Percentiles rank a stretch among this genome's conserved stretches.
phyloP scores from a whole-genome alignment of 306 rosid genomes.

The Vicia villosa region DNA sequence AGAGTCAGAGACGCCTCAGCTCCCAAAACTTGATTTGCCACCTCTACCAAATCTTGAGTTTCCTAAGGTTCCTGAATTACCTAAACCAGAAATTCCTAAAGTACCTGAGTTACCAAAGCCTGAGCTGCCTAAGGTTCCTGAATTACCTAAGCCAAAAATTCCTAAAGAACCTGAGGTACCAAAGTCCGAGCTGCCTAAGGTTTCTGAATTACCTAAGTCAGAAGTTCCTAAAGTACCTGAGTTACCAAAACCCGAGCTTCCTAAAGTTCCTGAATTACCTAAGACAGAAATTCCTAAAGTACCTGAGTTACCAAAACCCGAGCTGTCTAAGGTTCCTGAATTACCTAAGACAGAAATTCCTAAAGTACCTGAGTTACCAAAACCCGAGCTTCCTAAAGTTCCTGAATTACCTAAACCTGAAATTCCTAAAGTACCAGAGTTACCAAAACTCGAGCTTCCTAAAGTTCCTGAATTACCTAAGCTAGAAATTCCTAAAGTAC shows the following conservation, averaged over 20 bases:
- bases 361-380: not conserved
- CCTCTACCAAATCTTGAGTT: not conserved
- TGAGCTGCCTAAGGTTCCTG: not conserved
- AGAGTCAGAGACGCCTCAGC: constrained; percentile 29
- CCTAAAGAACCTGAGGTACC: not conserved
- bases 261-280: not conserved
- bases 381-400: no score
- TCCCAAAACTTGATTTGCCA: constrained; percentile 33
- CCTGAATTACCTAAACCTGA: not conserved
- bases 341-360: not conserved
- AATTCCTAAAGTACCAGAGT: no score
- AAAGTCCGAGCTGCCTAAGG: not conserved
- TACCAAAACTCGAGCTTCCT: not conserved
- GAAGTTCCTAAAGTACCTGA: not conserved
- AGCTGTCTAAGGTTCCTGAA: not conserved
- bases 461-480: constrained; percentile 3
- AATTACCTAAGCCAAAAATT: not conserved
- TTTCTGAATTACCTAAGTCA: not conserved
- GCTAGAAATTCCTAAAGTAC: not conserved
- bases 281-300: not conserved
- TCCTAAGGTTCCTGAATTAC: not conserved
- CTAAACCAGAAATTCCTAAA: not conserved
- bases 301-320: not conserved
- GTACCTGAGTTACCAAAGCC: not conserved
- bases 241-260: not conserved